phyloP scores from a whole-genome alignment of 768 basidiomycete genomes.

The Pleurotus platypus region DNA sequence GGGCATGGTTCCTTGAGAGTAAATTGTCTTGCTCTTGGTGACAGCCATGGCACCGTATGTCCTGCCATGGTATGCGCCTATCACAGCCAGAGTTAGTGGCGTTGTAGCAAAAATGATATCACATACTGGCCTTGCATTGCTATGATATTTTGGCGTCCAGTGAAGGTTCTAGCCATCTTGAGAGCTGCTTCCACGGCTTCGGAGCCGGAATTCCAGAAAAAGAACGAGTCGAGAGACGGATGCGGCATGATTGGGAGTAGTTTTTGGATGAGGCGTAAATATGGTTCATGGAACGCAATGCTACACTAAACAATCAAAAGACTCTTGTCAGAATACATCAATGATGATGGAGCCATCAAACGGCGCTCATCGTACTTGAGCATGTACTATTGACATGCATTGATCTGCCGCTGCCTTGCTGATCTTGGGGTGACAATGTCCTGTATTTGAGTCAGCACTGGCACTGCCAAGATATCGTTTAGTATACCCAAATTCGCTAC shows the following conservation, averaged over 20 bases:
- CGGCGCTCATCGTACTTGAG: slow-evolving; percentile 44
- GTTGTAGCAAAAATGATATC: neutral
- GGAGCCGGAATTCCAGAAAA: slow-evolving; percentile 95
- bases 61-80: slow-evolving; percentile 85
- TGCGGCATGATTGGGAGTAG: slow-evolving; percentile 89
- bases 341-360: neutral
- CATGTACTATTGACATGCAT: slow-evolving; percentile 76
- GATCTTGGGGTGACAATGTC: slow-evolving; percentile 85
- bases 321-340: neutral
- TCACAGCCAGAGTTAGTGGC: neutral
- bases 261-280: slow-evolving; percentile 81
- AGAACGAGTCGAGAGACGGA: slow-evolving; percentile 89
- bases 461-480: too few species aligned
- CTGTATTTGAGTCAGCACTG: slow-evolving; percentile 28
- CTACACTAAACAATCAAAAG: slow-evolving; percentile 58
- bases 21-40: slow-evolving; percentile 92
- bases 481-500: slow-evolving; percentile 75
- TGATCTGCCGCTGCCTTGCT: slow-evolving; percentile 89
- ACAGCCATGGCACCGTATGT: slow-evolving; percentile 92
- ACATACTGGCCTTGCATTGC: slow-evolving; percentile 70
- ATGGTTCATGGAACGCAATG: slow-evolving; percentile 84
- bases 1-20: slow-evolving; percentile 74
- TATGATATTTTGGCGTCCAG: slow-evolving; percentile 85
- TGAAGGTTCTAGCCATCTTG: slow-evolving; percentile 80
- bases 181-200: slow-evolving; percentile 90